Evolutionary conservation across 441 rosid genomes (phyloP), one percentile per base, ranked within the genome.

Genomic region (Gossypium davidsonii): DNA sequence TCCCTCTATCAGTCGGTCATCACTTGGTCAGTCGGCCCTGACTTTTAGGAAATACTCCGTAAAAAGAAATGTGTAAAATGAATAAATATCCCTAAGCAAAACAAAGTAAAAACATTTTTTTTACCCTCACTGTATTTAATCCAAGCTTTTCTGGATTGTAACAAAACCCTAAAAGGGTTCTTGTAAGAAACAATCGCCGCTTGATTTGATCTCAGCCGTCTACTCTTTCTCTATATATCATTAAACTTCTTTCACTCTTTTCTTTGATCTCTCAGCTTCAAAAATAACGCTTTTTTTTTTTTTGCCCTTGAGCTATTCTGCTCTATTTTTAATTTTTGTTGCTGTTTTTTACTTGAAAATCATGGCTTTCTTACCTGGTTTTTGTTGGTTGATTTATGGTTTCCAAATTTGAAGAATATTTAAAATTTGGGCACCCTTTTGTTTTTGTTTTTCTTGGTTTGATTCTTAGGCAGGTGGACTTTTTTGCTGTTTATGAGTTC

Each of bases 111-210:
- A 44, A 44, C 7, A 34, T 6, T 34, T 34, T 49, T 49, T 49
- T 49, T n/a, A 53, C 49, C 15, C 52, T 71, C 67, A 74, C 78
- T 73, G 81, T 67, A 69, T 83, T 79, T 76, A 78, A 78, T 76
- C 83, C 66, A 31, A 48, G 39, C 60, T 55, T 65, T 78, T 70
- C 74, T 65, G 56, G 74, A 76, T 72, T 62, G 78, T 76, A 80
- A 75, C 87, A 89, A 89, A 92, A 89, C 94, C 94, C 94, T 88
- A 85, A 63, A 60, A 88, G 89, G 91, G 86, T 90, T 89, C 90
- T 89, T 92, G 85, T 74, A 82, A 79, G 82, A 80, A 77, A 81
- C 81, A 78, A 82, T 85, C 91, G 94, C 93, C 91, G 93, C 91
- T 91, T 77, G 84, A 77, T 84, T 66, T 86, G 79, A 85, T 88